phyloP scores from a whole-genome alignment of 768 basidiomycete genomes.

The Lentinula boryana region DNA sequence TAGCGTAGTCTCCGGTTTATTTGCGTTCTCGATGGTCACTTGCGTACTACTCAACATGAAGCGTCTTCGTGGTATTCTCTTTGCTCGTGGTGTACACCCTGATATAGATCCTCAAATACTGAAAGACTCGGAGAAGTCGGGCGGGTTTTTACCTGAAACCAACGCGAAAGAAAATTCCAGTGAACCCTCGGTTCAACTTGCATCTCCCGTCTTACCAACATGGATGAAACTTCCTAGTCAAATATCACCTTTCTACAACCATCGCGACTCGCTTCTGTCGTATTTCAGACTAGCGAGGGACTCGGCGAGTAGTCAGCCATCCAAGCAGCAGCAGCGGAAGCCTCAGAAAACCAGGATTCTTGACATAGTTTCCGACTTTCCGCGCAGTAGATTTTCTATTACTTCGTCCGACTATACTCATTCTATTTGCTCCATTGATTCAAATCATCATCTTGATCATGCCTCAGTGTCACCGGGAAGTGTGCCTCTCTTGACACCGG shows the following conservation, averaged over 20 bases:
- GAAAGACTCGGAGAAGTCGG: not conserved
- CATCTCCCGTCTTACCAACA: not conserved
- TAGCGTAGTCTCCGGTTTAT: not conserved
- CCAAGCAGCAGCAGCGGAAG: not conserved
- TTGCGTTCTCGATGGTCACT: slow-evolving; percentile 1
- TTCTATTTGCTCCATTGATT: slow-evolving; percentile 13
- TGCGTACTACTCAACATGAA: not conserved
- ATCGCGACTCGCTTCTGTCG: slow-evolving; percentile 5
- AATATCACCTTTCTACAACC: slow-evolving; percentile 3
- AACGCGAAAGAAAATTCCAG: not conserved
- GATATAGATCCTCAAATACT: not conserved
- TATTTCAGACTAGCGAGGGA: not conserved
- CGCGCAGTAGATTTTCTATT: slow-evolving; percentile 24
- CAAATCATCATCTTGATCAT: not conserved
- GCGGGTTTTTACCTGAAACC: not conserved
- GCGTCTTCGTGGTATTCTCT: not conserved
- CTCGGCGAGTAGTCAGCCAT: not conserved
- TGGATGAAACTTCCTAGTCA: slow-evolving; percentile 7
- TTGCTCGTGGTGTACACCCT: not conserved
- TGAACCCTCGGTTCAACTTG: not conserved
- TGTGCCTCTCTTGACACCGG: slow-evolving; percentile 5
- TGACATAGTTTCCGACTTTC: slow-evolving; percentile 21
- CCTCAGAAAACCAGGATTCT: slow-evolving; percentile 12
- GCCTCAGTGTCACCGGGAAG: not conserved
- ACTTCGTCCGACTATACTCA: slow-evolving; percentile 23